Conservation (phyloP, 768 basidiomycete species). For the Lentinula lateritia region DNA sequence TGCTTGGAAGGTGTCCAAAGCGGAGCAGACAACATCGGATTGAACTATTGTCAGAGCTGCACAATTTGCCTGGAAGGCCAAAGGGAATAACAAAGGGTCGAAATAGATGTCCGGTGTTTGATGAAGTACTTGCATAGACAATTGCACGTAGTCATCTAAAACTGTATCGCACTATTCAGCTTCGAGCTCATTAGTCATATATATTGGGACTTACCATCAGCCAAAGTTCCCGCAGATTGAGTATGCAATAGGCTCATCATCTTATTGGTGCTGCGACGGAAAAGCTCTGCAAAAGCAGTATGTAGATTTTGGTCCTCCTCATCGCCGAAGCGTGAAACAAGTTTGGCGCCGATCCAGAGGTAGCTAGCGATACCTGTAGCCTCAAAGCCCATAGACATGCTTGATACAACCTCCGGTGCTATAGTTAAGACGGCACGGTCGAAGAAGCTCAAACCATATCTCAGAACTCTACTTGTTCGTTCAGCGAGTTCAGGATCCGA, state of each 20-base stretch:
- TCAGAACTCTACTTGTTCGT: slow-evolving; percentile 75
- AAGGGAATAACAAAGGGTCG: slow-evolving; percentile 68
- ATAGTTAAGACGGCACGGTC: slow-evolving; percentile 59
- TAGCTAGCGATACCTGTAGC: slow-evolving; percentile 78
- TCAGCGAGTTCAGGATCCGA: slow-evolving; percentile 74
- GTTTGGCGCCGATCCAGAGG: slow-evolving; percentile 91
- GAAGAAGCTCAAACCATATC: slow-evolving; percentile 82
- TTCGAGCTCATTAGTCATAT: neutral
- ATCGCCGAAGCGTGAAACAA: slow-evolving; percentile 71
- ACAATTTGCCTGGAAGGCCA: slow-evolving; percentile 72
- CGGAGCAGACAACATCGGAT: slow-evolving; percentile 73
- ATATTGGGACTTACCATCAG: slow-evolving; percentile 66
- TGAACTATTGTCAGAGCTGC: slow-evolving; percentile 79
- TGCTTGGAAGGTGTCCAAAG: slow-evolving; percentile 74
- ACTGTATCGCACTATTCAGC: slow-evolving; percentile 42
- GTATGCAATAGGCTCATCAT: slow-evolving; percentile 61
- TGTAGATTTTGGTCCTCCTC: slow-evolving; percentile 54
- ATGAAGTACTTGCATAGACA: slow-evolving; percentile 64
- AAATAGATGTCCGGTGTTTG: slow-evolving; percentile 73
- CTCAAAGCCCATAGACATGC: slow-evolving; percentile 79
- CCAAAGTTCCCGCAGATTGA: slow-evolving; percentile 67
- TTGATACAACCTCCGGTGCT: slow-evolving; percentile 61
- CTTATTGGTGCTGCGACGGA: slow-evolving; percentile 73
- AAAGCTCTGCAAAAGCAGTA: slow-evolving; percentile 53
- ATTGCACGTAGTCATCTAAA: slow-evolving; percentile 89